Conservation (phyloP, 2,329 filamentous ascomycete genomes). For the Ambrosiella xylebori region DNA sequence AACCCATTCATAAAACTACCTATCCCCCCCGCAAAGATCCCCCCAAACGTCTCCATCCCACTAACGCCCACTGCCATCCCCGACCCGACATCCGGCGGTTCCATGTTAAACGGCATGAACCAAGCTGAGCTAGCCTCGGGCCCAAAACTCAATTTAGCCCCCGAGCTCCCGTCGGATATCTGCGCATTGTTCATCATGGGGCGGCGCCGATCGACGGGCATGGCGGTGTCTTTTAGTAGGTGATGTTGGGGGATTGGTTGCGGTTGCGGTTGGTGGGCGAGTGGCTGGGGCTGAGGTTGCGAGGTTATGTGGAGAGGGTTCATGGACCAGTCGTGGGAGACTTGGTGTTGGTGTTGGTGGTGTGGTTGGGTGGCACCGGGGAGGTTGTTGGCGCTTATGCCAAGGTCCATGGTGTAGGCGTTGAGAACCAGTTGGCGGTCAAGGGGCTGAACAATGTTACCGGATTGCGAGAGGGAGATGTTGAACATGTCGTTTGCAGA, state of each 20-base stretch:
- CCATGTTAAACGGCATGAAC: conserved; percentile 88
- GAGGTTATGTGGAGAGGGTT: background rate
- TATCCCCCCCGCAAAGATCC: conserved; percentile 28
- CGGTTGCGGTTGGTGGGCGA: background rate
- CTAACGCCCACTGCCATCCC: conserved; percentile 24
- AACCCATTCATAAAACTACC: conserved; percentile 22
- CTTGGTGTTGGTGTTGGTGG: no score
- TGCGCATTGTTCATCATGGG: background rate
- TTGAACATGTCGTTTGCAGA: conserved; percentile 31
- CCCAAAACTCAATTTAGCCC: conserved; percentile 14
- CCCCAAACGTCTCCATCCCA: conserved; percentile 31
- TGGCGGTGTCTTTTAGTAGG: background rate
- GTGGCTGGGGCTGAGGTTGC: background rate
- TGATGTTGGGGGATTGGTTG: background rate
- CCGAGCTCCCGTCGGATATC: background rate
- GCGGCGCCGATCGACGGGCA: background rate
- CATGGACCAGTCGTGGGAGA: background rate
- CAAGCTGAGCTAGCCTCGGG: conserved; percentile 50
- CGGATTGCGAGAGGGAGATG: conserved; percentile 32
- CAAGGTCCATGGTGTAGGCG: conserved; percentile 43
- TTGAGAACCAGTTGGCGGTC: conserved; percentile 63
- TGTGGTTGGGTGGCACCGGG: conserved; percentile 19
- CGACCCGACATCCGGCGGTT: conserved; percentile 47
- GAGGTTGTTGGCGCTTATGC: conserved; percentile 23
- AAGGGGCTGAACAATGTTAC: conserved; percentile 45